These are phyloP conservation scores for Gillenia trifoliata DNA, from an alignment of 306 rosid genomes.

Conservation along the genomic window DNA sequence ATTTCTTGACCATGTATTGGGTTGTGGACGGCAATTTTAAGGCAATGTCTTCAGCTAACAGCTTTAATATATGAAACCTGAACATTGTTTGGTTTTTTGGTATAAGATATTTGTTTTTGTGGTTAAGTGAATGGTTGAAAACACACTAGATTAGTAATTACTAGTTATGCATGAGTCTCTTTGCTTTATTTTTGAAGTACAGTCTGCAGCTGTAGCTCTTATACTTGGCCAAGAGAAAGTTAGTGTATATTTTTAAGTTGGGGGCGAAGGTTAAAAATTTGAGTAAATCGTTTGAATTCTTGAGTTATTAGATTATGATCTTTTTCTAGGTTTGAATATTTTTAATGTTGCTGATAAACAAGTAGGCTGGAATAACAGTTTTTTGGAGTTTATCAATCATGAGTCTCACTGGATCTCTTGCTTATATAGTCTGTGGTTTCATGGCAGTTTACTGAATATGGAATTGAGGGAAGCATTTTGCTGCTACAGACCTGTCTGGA, in stretches of 20 bases:
- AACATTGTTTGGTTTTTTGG: background rate
- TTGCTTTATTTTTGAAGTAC: background rate
- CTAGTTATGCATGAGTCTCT: background rate
- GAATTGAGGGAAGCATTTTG: slow-evolving; percentile 75
- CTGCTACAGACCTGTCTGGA: slow-evolving; percentile 82
- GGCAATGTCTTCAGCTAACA: background rate
- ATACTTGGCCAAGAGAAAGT: background rate
- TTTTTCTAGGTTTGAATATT: background rate
- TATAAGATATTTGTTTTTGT: background rate
- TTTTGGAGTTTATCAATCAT: background rate
- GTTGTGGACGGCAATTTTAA: background rate
- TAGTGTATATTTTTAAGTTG: background rate
- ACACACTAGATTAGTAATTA: background rate
- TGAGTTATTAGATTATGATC: background rate
- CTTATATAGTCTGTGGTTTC: slow-evolving; percentile 12
- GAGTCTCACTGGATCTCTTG: slow-evolving; percentile 16
- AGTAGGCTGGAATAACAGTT: background rate
- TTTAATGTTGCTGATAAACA: background rate
- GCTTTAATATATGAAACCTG: background rate
- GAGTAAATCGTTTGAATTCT: background rate
- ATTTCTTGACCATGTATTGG: background rate
- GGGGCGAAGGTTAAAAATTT: background rate
- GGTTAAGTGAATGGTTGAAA: background rate
- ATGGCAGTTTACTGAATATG: slow-evolving; percentile 70
- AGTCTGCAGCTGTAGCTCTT: background rate